Evolutionary conservation across 2,329 filamentous ascomycete species (phyloP), one percentile per base, ranked within the genome.

Genomic region (Nemania sp.): DNA sequence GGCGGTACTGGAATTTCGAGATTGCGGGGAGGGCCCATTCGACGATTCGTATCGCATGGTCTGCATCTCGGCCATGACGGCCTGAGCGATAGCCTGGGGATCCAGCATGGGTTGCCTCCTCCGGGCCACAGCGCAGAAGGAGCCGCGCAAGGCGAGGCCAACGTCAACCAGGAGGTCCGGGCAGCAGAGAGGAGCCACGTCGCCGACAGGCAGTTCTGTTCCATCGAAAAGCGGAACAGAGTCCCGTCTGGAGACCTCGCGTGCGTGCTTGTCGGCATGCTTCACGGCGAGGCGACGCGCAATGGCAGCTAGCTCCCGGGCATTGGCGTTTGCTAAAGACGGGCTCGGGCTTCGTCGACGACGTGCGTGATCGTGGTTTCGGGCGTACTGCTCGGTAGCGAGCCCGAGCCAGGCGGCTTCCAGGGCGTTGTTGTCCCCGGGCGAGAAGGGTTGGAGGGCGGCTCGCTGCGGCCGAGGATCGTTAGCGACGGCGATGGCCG

Each of bases 331-430:
- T 56, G 75, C 71, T 35, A 75, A 58, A 2, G 69, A 66, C 3
- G 74, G 71, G 32, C 70, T 77, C 3, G 72, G 73, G 51, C 69
- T 73, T 12, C 71, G 69, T 60, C 71, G 69, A 34, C 71, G 69
- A 29, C 65, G 67, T 3, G 77, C 74, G 49, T 76, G 74, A 13
- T 72, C 68, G 64, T 88, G 84, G 34, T 80, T 78, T 64, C 77
- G 72, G 62, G 78, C 72, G 74, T 83, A 78, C 63, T 79, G 73
- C 59, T 80, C 74, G 34, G 80, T 79, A 20, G 78, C 76, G 15
- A 95, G 79, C 15, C 80, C 77, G 45, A 88, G 76, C 91, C 93
- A 97, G 37, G 91, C 86, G 65, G 87, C 85, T 72, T 96, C 91
- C 12, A 97, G 80, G 2, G 89, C 87, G 66, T 88, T 86, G 67